A percentile compares a stretch with the other conserved stretches of the same genome.
phyloP scores from a whole-genome alignment of 108 stramenopile genomes.

The Epithemia pelagica region DNA sequence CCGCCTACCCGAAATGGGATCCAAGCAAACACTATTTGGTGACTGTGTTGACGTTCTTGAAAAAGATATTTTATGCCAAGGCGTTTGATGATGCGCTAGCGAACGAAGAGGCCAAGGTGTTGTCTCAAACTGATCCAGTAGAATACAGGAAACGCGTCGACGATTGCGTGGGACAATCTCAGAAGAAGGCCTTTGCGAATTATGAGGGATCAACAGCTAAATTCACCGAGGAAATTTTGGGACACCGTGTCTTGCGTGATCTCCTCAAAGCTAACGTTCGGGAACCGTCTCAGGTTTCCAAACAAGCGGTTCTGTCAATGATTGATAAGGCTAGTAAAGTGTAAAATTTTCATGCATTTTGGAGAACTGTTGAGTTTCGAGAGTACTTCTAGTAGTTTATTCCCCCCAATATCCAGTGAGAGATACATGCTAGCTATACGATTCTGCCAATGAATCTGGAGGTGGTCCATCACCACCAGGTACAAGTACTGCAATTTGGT shows the following conservation, averaged over 20 bases:
- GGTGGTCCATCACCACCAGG: conserved; percentile 71
- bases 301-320: conserved; percentile 38
- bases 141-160: conserved; percentile 61
- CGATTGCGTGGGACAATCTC: conserved; percentile 66
- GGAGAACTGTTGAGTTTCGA: too few relatives aligned
- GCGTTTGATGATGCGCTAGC: conserved; percentile 62
- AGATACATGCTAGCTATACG: conserved; percentile 3
- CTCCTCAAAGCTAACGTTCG: conserved; percentile 56
- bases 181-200: conserved; percentile 69
- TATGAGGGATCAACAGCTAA: conserved; percentile 53
- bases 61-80: conserved; percentile 95
- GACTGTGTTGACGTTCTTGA: conserved; percentile 91
- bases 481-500: conserved; percentile 82
- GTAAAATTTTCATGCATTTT: conserved; percentile 12
- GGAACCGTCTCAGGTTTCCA: conserved; percentile 42
- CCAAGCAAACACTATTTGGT: conserved; percentile 84
- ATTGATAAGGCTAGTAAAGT: conserved; percentile 57
- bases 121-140: conserved; percentile 45
- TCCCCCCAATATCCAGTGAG: too few relatives aligned
- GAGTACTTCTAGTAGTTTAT: too few relatives aligned
- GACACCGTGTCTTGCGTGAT: conserved; percentile 64
- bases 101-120: conserved; percentile 52
- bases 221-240: conserved; percentile 57
- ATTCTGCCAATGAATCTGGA: conserved; percentile 64
- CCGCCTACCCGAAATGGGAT: conserved; percentile 83